Evolutionary conservation across 495 filamentous ascomycete genomes (phyloP).

Genomic region (Podospora sp.): DNA sequence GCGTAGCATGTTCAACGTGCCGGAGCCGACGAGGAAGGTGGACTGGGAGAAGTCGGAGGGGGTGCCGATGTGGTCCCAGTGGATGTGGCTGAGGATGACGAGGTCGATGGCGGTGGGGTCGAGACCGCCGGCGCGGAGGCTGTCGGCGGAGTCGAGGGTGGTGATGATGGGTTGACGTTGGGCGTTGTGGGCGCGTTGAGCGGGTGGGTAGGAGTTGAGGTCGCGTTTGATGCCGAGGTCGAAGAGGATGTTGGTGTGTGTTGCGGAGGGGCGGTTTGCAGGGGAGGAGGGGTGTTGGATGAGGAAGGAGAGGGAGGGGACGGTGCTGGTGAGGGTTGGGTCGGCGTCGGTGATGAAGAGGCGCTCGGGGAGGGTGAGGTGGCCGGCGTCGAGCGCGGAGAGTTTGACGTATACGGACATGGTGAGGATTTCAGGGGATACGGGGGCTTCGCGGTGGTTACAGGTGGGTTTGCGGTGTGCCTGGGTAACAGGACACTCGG

Average conservation of each 20-base stretch:
- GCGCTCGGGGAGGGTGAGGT: constrained; percentile 39
- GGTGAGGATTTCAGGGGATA: not conserved
- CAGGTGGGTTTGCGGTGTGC: not conserved
- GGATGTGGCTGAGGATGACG: constrained; percentile 53
- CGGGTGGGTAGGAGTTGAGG: constrained; percentile 40
- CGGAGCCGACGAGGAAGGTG: constrained; percentile 51
- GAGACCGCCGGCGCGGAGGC: constrained; percentile 36
- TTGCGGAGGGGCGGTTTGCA: not conserved
- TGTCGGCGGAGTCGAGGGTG: constrained; percentile 41
- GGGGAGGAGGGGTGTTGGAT: constrained; percentile 31
- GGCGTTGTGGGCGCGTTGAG: constrained; percentile 43
- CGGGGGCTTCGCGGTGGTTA: too few relatives aligned
- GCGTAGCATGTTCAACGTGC: constrained; percentile 44
- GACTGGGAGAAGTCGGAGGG: constrained; percentile 47
- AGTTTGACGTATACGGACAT: constrained; percentile 22
- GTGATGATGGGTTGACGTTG: constrained; percentile 42
- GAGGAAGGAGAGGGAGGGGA: constrained; percentile 46
- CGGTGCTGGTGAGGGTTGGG: constrained; percentile 31
- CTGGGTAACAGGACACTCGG: too few relatives aligned
- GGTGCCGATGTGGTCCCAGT: constrained; percentile 57
- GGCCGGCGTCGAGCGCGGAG: constrained; percentile 38
- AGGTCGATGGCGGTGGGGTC: constrained; percentile 43
- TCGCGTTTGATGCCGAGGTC: constrained; percentile 53
- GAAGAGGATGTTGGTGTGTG: constrained; percentile 46
- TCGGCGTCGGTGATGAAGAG: constrained; percentile 42